Evolutionary conservation across 1,284 basidiomycete species (phyloP), one percentile per base, ranked within the genome.

Genomic region (Ceraceosorus bombacis): DNA sequence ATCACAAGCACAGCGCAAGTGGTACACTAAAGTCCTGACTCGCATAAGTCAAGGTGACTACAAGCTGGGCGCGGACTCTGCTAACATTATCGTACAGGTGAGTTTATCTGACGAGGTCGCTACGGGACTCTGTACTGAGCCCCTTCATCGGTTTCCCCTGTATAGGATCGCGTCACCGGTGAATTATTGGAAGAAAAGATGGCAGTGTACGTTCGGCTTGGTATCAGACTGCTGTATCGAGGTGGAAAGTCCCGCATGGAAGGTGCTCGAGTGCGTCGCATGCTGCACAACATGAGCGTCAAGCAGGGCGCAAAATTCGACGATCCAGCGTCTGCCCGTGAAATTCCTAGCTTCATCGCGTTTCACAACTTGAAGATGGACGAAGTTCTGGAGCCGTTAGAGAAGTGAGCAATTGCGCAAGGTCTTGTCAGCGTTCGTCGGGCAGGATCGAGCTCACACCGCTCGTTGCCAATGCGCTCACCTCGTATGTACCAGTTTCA

Each of bases 221-320:
- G 93, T 8, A 97, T 97, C 71, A 82, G 94, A 13, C 78, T 97
- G 59, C 78, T 96, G 60, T 97, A 96, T 82, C 93, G 94, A 59
- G 92, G 91, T 37, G 89, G 89, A 38, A 86, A 86, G 62, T 85
- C 87, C 61, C 82, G 87, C 41, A 95, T 97, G 89, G 92, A 95
- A 76, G 89, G 93, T 48, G 85, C 83, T 5, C 81, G 90, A 79
- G 89, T 89, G 86, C 67, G 63, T 82, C 83, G 84, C 55, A 82
- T 97, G 39, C 83, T 98, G 65, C 91, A 88, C 78, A 91, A 88
- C 0, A 79, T 97, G 67, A 89, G 89, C 2, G 84, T 95, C 79
- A 97, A 97, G 80, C 94, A 98, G 78, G 94, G 94, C 0, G 70
- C 85, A 76, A 97, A 97, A 78, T 97, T 90, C 78, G 89, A 98